Evolutionary conservation across 768 basidiomycete genomes (phyloP).

Genomic region (Russula griseocarnosa): DNA sequence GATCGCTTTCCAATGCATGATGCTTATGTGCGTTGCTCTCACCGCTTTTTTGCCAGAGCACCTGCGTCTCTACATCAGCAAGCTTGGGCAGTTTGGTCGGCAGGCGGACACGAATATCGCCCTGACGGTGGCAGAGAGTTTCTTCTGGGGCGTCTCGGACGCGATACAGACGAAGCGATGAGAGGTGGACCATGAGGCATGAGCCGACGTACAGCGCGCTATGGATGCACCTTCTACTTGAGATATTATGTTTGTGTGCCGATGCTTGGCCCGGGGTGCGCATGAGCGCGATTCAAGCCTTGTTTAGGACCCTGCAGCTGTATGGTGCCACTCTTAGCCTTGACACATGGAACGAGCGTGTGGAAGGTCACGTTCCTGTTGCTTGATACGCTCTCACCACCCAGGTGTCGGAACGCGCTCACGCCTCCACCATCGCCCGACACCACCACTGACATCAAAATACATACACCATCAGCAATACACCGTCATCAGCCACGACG

Average conservation of each 20-base stretch:
- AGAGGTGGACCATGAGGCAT: slow-evolving; percentile 51
- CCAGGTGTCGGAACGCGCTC: slow-evolving; percentile 43
- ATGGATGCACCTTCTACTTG: slow-evolving; percentile 85
- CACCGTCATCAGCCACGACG: too few relatives aligned
- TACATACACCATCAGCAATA: too few relatives aligned
- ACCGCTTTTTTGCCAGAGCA: slow-evolving; percentile 75
- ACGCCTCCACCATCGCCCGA: slow-evolving; percentile 22
- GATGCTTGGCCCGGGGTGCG: slow-evolving; percentile 85
- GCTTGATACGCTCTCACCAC: slow-evolving; percentile 60
- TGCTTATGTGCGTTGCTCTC: slow-evolving; percentile 90
- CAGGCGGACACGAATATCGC: slow-evolving; percentile 96
- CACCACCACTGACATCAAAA: neutral
- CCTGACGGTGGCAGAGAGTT: slow-evolving; percentile 85
- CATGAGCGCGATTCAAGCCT: slow-evolving; percentile 89
- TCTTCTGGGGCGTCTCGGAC: slow-evolving; percentile 95
- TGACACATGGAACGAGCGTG: slow-evolving; percentile 83
- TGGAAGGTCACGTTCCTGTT: slow-evolving; percentile 68
- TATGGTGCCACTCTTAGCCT: slow-evolving; percentile 83
- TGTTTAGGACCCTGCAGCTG: slow-evolving; percentile 90
- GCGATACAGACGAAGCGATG: slow-evolving; percentile 85
- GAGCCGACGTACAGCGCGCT: slow-evolving; percentile 67
- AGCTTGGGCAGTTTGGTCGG: slow-evolving; percentile 85
- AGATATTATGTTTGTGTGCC: slow-evolving; percentile 76
- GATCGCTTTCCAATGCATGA: slow-evolving; percentile 91
- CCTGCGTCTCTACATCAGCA: slow-evolving; percentile 83